phyloP scores from a whole-genome alignment of 2,329 filamentous ascomycete species.

The Penicillium hesseltinei region DNA sequence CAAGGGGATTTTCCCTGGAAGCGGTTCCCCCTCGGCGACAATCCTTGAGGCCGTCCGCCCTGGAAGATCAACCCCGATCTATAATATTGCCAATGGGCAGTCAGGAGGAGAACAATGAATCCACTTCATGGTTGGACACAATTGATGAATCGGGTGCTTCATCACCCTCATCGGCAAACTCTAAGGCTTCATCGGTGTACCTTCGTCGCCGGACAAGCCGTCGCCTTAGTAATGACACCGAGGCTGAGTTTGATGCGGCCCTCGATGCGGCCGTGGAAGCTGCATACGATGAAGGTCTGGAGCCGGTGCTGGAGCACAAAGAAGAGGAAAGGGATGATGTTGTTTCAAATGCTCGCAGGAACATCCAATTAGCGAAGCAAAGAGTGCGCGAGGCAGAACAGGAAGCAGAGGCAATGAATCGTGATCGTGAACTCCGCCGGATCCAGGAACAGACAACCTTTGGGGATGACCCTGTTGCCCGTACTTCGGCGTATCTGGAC shows the following conservation, averaged over 20 bases:
- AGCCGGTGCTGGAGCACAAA: slow-evolving; percentile 55
- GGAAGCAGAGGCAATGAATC: slow-evolving; percentile 63
- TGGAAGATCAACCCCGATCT: slow-evolving; percentile 29
- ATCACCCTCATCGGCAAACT: slow-evolving; percentile 74
- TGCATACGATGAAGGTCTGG: slow-evolving; percentile 88
- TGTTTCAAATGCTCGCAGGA: slow-evolving; percentile 56
- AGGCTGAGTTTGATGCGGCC: slow-evolving; percentile 90
- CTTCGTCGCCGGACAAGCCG: slow-evolving; percentile 69
- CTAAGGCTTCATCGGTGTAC: slow-evolving; percentile 69
- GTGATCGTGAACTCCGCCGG: slow-evolving; percentile 57
- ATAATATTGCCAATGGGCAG: neutral
- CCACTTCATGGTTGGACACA: slow-evolving; percentile 89
- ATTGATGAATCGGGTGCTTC: slow-evolving; percentile 88
- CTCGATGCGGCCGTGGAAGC: slow-evolving; percentile 94
- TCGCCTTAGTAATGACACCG: slow-evolving; percentile 67
- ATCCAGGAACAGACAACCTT: slow-evolving; percentile 32
- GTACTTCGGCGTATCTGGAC: slow-evolving; percentile 51
- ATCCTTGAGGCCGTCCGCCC: slow-evolving; percentile 37
- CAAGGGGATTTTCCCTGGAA: slow-evolving; percentile 26
- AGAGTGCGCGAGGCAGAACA: slow-evolving; percentile 70
- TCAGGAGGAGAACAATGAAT: slow-evolving; percentile 68
- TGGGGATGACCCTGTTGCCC: slow-evolving; percentile 19
- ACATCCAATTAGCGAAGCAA: slow-evolving; percentile 73
- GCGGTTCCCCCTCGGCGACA: slow-evolving; percentile 39
- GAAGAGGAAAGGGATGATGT: slow-evolving; percentile 35